Percentiles rank a stretch among this genome's conserved stretches.
Conservation (phyloP, 805 yeast species). For the Saccharomycopsis capsularis region DNA sequence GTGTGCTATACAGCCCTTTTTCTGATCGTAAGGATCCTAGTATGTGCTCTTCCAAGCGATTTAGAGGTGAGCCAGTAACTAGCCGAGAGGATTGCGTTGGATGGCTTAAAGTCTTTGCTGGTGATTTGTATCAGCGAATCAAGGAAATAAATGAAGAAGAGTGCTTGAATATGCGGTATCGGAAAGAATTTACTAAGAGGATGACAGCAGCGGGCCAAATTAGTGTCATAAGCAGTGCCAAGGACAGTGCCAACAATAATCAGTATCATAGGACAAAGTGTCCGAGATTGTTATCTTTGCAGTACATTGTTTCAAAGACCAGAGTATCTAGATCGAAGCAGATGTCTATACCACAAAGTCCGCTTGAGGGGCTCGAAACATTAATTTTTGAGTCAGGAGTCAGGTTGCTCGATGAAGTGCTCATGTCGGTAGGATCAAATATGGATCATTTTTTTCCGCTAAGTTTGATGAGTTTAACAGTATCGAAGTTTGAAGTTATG, state of each 20-base stretch:
- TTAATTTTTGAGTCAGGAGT: conserved; percentile 30
- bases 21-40: conserved; percentile 60
- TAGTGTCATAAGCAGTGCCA: too few species aligned
- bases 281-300: conserved; percentile 17
- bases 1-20: conserved; percentile 49
- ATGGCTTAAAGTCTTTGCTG: conserved; percentile 81
- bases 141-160: conserved; percentile 70
- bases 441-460: conserved; percentile 39
- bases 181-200: neutral
- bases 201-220: neutral
- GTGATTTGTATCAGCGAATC: conserved; percentile 66
- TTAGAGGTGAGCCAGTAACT: conserved; percentile 49
- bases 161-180: too few species aligned
- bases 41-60: conserved; percentile 85
- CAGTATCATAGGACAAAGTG: neutral
- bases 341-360: conserved; percentile 7
- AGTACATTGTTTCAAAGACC: conserved; percentile 3
- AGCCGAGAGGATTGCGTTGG: conserved; percentile 50
- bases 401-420: conserved; percentile 36
- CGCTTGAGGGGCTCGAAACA: conserved; percentile 22
- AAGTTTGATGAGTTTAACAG: conserved; percentile 41
- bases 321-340: conserved; percentile 15
- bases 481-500: conserved; percentile 47
- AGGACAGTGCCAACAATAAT: neutral
- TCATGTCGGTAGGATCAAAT: conserved; percentile 24